Percentiles rank a stretch among this genome's conserved stretches.
These are phyloP conservation scores for Termitomyces eurrhizus DNA, from an alignment of 768 basidiomycete genomes.

Conservation along the genomic window DNA sequence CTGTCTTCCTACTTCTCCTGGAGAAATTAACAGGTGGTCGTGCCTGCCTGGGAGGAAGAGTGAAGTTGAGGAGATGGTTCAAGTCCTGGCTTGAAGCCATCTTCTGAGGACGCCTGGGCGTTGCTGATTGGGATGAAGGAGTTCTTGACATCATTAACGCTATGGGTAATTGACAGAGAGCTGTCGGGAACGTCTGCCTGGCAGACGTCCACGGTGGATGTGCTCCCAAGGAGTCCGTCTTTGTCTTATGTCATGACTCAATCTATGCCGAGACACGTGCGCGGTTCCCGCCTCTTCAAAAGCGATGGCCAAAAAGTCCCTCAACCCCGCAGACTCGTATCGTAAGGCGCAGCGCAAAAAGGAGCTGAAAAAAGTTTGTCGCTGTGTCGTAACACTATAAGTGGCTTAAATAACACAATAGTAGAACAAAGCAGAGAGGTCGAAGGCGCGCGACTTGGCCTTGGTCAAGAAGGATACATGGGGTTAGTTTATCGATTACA, in stretches of 20 bases:
- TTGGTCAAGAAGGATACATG: conserved; percentile 92
- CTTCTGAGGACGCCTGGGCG: conserved; percentile 61
- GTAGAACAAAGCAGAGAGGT: conserved; percentile 89
- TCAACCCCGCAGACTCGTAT: conserved; percentile 93
- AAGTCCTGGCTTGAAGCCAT: conserved; percentile 62
- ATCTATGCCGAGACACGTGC: conserved; percentile 29
- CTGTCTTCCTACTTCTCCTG: conserved; percentile 71
- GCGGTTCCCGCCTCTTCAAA: conserved; percentile 18
- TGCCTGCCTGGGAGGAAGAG: conserved; percentile 81
- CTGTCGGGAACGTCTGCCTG: conserved; percentile 16
- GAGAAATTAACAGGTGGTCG: conserved; percentile 55
- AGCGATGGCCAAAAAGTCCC: conserved; percentile 79
- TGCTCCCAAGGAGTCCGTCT: conserved; percentile 10
- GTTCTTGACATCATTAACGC: conserved; percentile 33
- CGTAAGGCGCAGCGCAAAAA: conserved; percentile 95
- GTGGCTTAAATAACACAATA: conserved; percentile 29
- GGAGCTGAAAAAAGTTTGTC: conserved; percentile 87
- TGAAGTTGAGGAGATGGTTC: conserved; percentile 92
- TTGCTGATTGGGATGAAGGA: conserved; percentile 31
- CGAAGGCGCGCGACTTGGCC: conserved; percentile 82
- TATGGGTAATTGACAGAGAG: background rate
- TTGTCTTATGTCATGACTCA: conserved; percentile 34
- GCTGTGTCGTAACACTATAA: conserved; percentile 3
- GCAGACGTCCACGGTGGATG: conserved; percentile 33
- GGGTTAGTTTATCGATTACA: conserved; percentile 39